Evolutionary conservation across 495 filamentous ascomycete species (phyloP).

Genomic region (Oidiodendron maius): DNA sequence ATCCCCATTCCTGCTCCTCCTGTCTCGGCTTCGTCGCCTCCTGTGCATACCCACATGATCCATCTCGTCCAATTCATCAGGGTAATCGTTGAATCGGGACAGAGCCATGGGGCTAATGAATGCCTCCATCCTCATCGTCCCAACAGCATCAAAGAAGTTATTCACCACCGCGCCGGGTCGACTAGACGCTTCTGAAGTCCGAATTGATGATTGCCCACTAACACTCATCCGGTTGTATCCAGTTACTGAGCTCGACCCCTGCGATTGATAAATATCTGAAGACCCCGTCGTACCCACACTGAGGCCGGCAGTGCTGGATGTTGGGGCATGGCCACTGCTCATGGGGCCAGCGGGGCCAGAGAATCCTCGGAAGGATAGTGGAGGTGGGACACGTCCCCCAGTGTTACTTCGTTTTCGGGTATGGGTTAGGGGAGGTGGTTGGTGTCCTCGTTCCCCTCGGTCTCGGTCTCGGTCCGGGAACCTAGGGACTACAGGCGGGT

Average conservation of each 20-base stretch:
- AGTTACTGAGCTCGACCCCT: constrained; percentile 19
- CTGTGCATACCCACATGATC: constrained; percentile 17
- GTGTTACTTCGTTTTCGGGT: constrained; percentile 83
- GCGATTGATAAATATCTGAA: constrained; percentile 48
- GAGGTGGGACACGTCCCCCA: constrained; percentile 59
- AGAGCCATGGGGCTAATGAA: constrained; percentile 63
- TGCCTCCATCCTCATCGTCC: constrained; percentile 94
- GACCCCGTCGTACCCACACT: constrained; percentile 49
- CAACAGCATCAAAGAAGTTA: constrained; percentile 72
- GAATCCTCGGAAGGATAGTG: constrained; percentile 67
- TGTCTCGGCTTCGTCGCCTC: constrained; percentile 15
- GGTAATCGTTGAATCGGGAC: constrained; percentile 18
- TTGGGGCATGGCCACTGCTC: constrained; percentile 31
- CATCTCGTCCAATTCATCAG: constrained; percentile 23
- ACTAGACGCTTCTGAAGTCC: constrained; percentile 21
- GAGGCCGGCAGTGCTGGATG: constrained; percentile 44
- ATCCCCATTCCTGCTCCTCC: constrained; percentile 20
- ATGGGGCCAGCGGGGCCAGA: constrained; percentile 51
- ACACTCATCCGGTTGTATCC: constrained; percentile 45
- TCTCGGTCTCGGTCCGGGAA: no score
- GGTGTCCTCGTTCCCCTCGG: constrained; percentile 25
- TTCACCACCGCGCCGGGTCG: constrained; percentile 30
- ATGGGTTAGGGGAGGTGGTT: constrained; percentile 40
- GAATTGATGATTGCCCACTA: constrained; percentile 36
- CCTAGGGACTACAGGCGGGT: constrained; percentile 74